Base-by-base conservation (phyloP, 1,139 yeast genomes). In the Torulaspora pretoriensis region DNA sequence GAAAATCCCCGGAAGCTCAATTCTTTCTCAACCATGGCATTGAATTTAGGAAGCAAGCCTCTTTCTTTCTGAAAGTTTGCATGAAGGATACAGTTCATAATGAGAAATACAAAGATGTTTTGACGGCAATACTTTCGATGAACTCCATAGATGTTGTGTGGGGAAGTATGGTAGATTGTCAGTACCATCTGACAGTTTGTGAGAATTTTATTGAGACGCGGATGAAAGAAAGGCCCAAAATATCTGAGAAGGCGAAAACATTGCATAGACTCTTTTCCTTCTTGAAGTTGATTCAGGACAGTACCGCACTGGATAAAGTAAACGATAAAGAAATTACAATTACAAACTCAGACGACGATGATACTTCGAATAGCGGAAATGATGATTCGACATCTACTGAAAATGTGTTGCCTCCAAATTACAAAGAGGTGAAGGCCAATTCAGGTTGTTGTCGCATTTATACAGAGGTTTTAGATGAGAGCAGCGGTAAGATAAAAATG, bases 101-200 rank as follows among this genome's bases (percentile, higher is more conserved):
- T 37, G 94, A 85, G 55, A 83, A 84, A 60, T 87, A 87, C 63
- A 87, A 88, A 60, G 96, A 88, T 60, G 86, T 87, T 4, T 67
- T 88, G 29, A 84, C 89, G 41, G 94, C 95, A 0, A 82, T 87
- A 16, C 73, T 88, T 67, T 81, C 94, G 2, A 86, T 88, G 95
- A 86, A 83, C 40, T 81, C 90, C 17, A 87, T 88, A 45, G 96
- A 88, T 67, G 81, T 86, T 46, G 92, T 86, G 7, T 84, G 95
- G 86, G 96, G 96, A 1, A 83, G 94, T 1, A 86, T 85, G 94
- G 83, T 83, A 49, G 95, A 86, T 54, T 86, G 95, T 55, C 80
- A 80, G 50, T 75, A 80, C 48, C 86, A 87, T 64, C 71, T 88
- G 45, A 76, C 80, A 42, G 80, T 89, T 59, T 85, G 95, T 68